Base-by-base conservation (phyloP, 306 rosid species). In the Trifolium pratense region DNA sequence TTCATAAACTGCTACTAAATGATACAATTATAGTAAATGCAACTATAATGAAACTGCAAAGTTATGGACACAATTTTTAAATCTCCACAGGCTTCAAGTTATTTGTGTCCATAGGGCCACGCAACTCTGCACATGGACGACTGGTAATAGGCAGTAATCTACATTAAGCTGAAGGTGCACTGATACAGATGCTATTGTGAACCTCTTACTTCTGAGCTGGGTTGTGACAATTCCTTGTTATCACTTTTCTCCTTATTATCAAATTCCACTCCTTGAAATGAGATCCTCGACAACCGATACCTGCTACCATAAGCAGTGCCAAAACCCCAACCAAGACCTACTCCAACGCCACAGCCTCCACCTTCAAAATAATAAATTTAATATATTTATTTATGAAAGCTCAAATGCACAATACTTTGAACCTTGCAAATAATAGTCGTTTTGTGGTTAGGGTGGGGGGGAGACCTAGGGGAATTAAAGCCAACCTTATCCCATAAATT, bases 251-350 rank as follows among this genome's bases (percentile, higher is more conserved):
- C 88, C 82, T 81, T 84, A 16, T 73, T 75, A 63, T 80, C 83
- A 55, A 90, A 85, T 49, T 95, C 97, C 63, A 83, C 63, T 29
- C 99, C 97, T 63, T 88, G 87, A 75, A 88, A 95, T 70, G 77
- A 83, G 76, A 85, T 52, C 69, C 86, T 80, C 15, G 97, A 90
- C 45, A 92, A 74, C 65, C 92, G 83, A 84, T 91, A 95, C 83
- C 87, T 85, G 56, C 99, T 86, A 56, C 97, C 97, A 74, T 67
- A 95, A 4, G 97, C 99, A 75, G 89, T 83, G 61, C 99, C 97
- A 76, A 91, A 91, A 21, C 99, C 99, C 97, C 99, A 94, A 75
- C 97, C 99, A 73, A 94, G 97, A 81, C 99, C 99, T 46, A 94
- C 80, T 78, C 99, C 99, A 62, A 94, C 79, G 65, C 99, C 97